Conservation (phyloP, 345 rosid species). For the Pistacia vera region DNA sequence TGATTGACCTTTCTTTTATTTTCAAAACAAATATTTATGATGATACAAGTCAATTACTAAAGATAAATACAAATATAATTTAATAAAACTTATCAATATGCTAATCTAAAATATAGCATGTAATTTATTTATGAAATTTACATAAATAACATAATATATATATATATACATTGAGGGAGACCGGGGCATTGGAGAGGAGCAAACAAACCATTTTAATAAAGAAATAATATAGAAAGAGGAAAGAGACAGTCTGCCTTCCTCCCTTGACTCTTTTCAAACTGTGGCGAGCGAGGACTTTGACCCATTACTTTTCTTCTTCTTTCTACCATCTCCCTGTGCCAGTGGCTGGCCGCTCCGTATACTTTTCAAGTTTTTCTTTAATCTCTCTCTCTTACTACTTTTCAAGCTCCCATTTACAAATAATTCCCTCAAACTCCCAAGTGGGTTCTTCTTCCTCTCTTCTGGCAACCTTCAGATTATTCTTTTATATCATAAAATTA, state of each 20-base stretch:
- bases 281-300: conserved; percentile 51
- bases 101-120: too few species aligned
- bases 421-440: neutral
- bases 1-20: too few species aligned
- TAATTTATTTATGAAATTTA: too few species aligned
- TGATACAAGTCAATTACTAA: too few species aligned
- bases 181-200: too few species aligned
- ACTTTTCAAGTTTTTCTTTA: neutral
- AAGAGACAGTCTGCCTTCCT: conserved; percentile 34
- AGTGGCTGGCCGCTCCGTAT: conserved; percentile 28
- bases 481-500: too few species aligned
- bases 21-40: too few species aligned
- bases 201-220: neutral
- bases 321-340: neutral
- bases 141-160: too few species aligned
- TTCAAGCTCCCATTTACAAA: conserved; percentile 8
- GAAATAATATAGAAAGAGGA: neutral
- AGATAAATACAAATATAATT: too few species aligned
- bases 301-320: conserved; percentile 43
- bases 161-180: too few species aligned
- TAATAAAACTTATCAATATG: too few species aligned
- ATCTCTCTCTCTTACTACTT: conserved; percentile 24
- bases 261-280: conserved; percentile 55
- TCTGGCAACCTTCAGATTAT: too few species aligned
- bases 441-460: conserved; percentile 1